Evolutionary conservation across 2,329 filamentous ascomycete species (phyloP).

Genomic region (Fusarium robinianum): DNA sequence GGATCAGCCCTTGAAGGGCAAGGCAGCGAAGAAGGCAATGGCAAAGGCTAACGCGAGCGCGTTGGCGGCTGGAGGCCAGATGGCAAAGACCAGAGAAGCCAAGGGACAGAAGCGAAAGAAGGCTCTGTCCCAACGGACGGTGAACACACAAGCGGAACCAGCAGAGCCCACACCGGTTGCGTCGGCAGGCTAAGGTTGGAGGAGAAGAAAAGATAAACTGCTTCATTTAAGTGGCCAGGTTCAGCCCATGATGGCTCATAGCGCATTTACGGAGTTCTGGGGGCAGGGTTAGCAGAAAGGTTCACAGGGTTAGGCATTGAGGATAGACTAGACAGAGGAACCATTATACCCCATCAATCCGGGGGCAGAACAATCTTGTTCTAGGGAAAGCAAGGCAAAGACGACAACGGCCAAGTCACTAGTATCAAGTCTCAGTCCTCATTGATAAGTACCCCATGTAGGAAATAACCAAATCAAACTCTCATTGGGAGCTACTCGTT

Average conservation of each 20-base stretch:
- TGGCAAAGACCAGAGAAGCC: conserved; percentile 45
- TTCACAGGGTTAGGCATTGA: conserved; percentile 9
- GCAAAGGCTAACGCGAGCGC: conserved; percentile 46
- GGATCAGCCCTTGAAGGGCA: conserved; percentile 51
- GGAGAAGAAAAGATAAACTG: background rate
- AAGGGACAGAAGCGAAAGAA: conserved; percentile 42
- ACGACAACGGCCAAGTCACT: background rate
- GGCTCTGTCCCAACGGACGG: conserved; percentile 43
- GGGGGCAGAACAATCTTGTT: conserved; percentile 2
- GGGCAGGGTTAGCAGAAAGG: conserved; percentile 6
- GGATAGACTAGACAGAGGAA: conserved; percentile 2
- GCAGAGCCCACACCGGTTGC: conserved; percentile 34
- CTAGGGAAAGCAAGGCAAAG: conserved; percentile 2
- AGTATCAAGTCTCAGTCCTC: no score
- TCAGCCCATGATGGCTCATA: conserved; percentile 9
- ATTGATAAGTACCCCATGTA: no score
- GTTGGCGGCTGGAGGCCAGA: conserved; percentile 54
- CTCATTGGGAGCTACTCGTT: conserved; percentile 7
- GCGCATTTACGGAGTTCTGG: conserved; percentile 31
- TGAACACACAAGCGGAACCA: conserved; percentile 24
- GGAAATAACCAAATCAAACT: no score
- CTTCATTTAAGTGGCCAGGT: no score
- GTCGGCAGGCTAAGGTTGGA: conserved; percentile 17
- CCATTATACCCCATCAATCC: background rate
- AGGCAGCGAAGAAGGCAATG: conserved; percentile 43